These are phyloP conservation scores for Leccinum fuscescens DNA, from an alignment of 1,284 basidiomycete species.

Conservation along the genomic window DNA sequence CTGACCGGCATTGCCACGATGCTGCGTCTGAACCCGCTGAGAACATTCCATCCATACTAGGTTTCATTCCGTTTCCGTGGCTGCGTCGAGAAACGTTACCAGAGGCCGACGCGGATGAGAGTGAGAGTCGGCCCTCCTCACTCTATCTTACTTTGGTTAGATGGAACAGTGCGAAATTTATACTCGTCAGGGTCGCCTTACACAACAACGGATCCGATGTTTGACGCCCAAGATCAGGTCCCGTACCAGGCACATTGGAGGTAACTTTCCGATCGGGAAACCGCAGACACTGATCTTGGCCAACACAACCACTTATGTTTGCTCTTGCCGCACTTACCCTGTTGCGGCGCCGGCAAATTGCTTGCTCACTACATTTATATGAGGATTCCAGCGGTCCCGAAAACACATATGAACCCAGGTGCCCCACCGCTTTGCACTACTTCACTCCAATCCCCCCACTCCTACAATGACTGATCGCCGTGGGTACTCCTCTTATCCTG, in stretches of 20 bases:
- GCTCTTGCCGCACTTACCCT: conserved; percentile 32
- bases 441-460: conserved; percentile 1
- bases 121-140: conserved; percentile 7
- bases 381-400: conserved; percentile 29
- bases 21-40: conserved; percentile 7
- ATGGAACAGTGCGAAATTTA: conserved; percentile 15
- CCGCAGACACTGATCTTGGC: conserved; percentile 30
- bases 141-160: conserved; percentile 35
- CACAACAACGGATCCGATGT: conserved; percentile 16
- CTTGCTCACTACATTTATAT: conserved; percentile 30
- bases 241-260: conserved; percentile 30
- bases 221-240: conserved; percentile 28
- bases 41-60: conserved; percentile 19
- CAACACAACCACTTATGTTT: conserved; percentile 30
- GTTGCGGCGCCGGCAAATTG: conserved; percentile 33
- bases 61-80: conserved; percentile 18
- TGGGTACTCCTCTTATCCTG: conserved; percentile 25
- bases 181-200: conserved; percentile 28
- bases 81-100: conserved; percentile 17
- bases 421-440: conserved; percentile 7
- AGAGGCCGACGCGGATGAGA: conserved; percentile 16
- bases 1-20: conserved; percentile 28
- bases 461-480: conserved; percentile 31
- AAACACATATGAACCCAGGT: conserved; percentile 35
- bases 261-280: conserved; percentile 29